A percentile compares a stretch with the other conserved stretches of the same genome.
phyloP scores from a whole-genome alignment of 306 rosid species.

The Echinosophora koreensis region DNA sequence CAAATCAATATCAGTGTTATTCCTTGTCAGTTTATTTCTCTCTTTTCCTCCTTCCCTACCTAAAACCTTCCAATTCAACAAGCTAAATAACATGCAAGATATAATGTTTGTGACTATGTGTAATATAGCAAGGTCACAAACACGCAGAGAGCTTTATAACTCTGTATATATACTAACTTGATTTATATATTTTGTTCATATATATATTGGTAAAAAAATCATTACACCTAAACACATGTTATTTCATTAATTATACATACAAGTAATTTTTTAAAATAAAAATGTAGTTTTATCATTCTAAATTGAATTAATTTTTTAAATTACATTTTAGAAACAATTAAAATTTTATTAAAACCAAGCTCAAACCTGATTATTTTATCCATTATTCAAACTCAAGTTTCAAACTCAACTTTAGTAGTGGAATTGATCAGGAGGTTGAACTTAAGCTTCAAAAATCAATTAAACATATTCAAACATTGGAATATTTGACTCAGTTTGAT shows the following conservation, averaged over 20 bases:
- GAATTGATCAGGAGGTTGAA: neutral
- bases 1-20: no score
- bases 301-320: neutral
- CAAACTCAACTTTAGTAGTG: neutral
- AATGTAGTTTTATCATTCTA: neutral
- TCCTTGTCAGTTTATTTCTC: no score
- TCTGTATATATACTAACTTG: neutral
- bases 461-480: neutral
- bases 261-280: neutral
- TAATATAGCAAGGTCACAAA: neutral
- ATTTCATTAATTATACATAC: neutral
- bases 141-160: neutral
- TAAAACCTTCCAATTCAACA: no score
- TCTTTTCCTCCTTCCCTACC: no score
- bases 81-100: neutral
- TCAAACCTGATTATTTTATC: neutral
- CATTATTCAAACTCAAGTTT: neutral
- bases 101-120: neutral
- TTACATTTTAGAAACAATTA: neutral
- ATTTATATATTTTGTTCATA: neutral
- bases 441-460: slow-evolving; percentile 13
- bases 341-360: neutral
- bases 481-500: slow-evolving; percentile 1
- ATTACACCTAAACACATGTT: neutral
- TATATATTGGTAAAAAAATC: neutral